Evolutionary conservation across 2,329 filamentous ascomycete species (phyloP).

Genomic region (Niveomyces coronatus): DNA sequence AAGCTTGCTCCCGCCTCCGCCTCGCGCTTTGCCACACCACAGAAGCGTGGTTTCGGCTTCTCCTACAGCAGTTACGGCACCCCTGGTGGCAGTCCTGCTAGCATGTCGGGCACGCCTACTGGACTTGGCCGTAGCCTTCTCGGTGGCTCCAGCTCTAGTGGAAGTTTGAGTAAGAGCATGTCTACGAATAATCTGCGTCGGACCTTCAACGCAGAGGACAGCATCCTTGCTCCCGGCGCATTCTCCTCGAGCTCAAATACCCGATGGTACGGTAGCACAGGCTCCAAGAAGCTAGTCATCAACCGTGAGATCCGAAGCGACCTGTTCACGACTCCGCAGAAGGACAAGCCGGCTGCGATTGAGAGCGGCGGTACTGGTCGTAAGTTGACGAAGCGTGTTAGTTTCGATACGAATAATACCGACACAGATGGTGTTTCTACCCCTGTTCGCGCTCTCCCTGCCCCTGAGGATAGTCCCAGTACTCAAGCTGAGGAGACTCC

Average conservation of each 20-base stretch:
- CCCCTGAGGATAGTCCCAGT: slow-evolving; percentile 21
- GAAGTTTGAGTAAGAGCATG: slow-evolving; percentile 74
- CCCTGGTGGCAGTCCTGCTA: slow-evolving; percentile 58
- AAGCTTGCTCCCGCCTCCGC: slow-evolving; percentile 76
- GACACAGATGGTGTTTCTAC: slow-evolving; percentile 23
- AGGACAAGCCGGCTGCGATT: slow-evolving; percentile 33
- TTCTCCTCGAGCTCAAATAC: slow-evolving; percentile 60
- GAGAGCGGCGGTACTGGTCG: slow-evolving; percentile 32
- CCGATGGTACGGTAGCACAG: slow-evolving; percentile 55
- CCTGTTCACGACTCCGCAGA: slow-evolving; percentile 51
- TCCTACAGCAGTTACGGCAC: slow-evolving; percentile 88
- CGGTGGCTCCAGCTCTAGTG: slow-evolving; percentile 55
- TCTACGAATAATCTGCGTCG: slow-evolving; percentile 79
- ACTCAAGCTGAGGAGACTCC: slow-evolving; percentile 27
- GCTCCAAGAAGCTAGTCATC: slow-evolving; percentile 85
- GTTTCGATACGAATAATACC: slow-evolving; percentile 64
- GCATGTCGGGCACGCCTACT: slow-evolving; percentile 57
- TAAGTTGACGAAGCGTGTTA: slow-evolving; percentile 75
- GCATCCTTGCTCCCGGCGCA: slow-evolving; percentile 74
- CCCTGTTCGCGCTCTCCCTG: slow-evolving; percentile 25
- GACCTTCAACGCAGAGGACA: slow-evolving; percentile 73
- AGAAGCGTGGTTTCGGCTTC: slow-evolving; percentile 82
- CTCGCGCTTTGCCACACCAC: slow-evolving; percentile 70
- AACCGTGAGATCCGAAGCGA: slow-evolving; percentile 76
- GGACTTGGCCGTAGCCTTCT: slow-evolving; percentile 55